These are phyloP conservation scores for Colletotrichum sp. DNA, from an alignment of 2,329 filamentous ascomycete genomes.

Conservation along the genomic window DNA sequence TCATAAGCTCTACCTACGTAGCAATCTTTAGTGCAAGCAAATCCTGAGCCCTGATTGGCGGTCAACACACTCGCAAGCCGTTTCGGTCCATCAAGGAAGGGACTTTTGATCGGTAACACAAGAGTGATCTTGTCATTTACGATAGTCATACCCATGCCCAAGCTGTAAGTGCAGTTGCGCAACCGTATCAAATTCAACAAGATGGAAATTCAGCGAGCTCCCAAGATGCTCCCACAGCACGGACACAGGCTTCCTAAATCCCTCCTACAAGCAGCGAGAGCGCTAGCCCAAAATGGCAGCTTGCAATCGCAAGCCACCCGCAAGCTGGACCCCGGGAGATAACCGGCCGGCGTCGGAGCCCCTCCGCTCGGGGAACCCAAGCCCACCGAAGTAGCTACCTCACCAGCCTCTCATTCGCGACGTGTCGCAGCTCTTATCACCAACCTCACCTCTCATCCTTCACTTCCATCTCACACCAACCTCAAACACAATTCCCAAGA, in stretches of 20 bases:
- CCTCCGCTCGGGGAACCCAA: constrained; percentile 2
- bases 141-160: too few relatives aligned
- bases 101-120: too few relatives aligned
- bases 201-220: too few relatives aligned
- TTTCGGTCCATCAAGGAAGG: not conserved
- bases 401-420: not conserved
- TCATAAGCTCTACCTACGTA: too few relatives aligned
- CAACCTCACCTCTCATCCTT: not conserved
- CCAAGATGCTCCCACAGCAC: too few relatives aligned
- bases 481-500: not conserved
- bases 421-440: not conserved
- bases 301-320: not conserved
- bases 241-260: fast-evolving
- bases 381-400: not conserved
- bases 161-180: too few relatives aligned
- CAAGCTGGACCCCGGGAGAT: not conserved
- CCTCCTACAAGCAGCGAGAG: not conserved
- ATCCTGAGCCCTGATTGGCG: not conserved
- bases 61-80: fast-evolving
- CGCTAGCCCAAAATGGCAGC: not conserved
- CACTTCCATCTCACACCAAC: not conserved
- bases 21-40: too few relatives aligned
- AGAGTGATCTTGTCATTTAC: too few relatives aligned
- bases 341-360: constrained; percentile 18
- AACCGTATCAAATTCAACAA: not conserved